These are phyloP conservation scores for Sugiyamaella qingdaonensis DNA, from an alignment of 805 yeast genomes.

Conservation along the genomic window DNA sequence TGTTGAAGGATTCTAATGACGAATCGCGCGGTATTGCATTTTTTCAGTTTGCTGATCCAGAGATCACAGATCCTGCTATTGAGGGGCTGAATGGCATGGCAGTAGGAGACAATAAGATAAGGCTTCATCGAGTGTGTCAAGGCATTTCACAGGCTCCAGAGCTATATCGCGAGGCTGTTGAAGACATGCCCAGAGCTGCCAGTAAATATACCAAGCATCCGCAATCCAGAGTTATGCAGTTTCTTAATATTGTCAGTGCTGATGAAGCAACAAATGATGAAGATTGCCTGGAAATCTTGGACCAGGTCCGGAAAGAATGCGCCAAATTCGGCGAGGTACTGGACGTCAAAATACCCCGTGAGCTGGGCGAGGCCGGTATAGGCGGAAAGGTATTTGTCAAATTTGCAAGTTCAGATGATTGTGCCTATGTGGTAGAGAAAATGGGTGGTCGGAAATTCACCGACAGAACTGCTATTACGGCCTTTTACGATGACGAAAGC, in stretches of 20 bases:
- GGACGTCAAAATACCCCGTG: slow-evolving; percentile 54
- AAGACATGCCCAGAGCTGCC: slow-evolving; percentile 28
- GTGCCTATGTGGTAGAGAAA: slow-evolving; percentile 51
- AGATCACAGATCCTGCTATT: slow-evolving; percentile 28
- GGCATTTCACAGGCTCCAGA: slow-evolving; percentile 22
- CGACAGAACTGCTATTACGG: slow-evolving; percentile 64
- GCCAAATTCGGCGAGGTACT: slow-evolving; percentile 48
- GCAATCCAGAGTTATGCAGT: slow-evolving; percentile 46
- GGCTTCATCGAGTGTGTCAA: slow-evolving; percentile 38
- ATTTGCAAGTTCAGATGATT: slow-evolving; percentile 49
- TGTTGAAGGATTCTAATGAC: slow-evolving; percentile 41
- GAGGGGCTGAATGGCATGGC: slow-evolving; percentile 35
- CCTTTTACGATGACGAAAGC: slow-evolving; percentile 50
- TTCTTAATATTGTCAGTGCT: slow-evolving; percentile 62
- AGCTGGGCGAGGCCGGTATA: slow-evolving; percentile 37
- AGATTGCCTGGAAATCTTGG: slow-evolving; percentile 45
- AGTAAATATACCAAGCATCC: slow-evolving; percentile 22
- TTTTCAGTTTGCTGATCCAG: slow-evolving; percentile 39
- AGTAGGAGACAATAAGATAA: slow-evolving; percentile 36
- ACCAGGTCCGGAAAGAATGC: slow-evolving; percentile 51
- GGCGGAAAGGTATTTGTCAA: slow-evolving; percentile 69
- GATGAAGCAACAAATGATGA: slow-evolving; percentile 55
- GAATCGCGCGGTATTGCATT: slow-evolving; percentile 58
- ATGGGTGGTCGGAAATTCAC: slow-evolving; percentile 65
- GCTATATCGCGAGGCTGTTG: slow-evolving; percentile 29